Base-by-base conservation (phyloP, 2,329 filamentous ascomycete species). In the Beauveria pseudobassiana region DNA sequence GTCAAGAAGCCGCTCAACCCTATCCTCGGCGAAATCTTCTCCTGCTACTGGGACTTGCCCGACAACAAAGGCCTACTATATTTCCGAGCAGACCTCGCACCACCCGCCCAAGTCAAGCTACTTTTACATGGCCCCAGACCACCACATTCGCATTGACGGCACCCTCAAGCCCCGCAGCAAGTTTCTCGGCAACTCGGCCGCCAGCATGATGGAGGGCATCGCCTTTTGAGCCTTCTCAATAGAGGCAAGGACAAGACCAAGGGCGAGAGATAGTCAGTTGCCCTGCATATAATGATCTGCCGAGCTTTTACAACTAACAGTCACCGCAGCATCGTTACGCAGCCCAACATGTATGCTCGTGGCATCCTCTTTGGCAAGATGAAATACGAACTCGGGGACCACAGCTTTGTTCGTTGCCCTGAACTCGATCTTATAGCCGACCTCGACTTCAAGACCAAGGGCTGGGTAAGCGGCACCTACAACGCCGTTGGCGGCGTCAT, bases 1-100 rank as follows among this genome's bases (percentile, higher is more conserved):
- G 95, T 99, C 69, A 99, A 99, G 81, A 99, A 99, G 73, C 95
- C 95, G 49, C 80, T 99, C 65, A 99, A 99, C 74, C 95, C 95
- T 1, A 93, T 99, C 64, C 85, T 99, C 22, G 95, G 95, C 71
- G 95, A 99, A 77, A 89, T 89, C 51, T 98, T 93, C 72, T 93
- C 91, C 58, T 93, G 93, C 75, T 97, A 95, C 75, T 99, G 95
- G 95, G 90, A 97, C 67, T 88, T 96, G 65, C 84, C 88, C 16
- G 89, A 96, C 74, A 81, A 87, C 20, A 96, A 91, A 85, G 67
- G 93, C 90, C 65, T 99, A 96, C 78, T 99, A 99, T 77, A 91
- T 99, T 68, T 87, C 93, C 53, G 95, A 99, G 76, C 95, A 99
- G 76, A 99, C 95, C 1, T 98, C 93, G 30, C 95, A 99, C 74